Base-by-base conservation (phyloP, 2,329 filamentous ascomycete species). In the Pseudogymnoascus sp. region DNA sequence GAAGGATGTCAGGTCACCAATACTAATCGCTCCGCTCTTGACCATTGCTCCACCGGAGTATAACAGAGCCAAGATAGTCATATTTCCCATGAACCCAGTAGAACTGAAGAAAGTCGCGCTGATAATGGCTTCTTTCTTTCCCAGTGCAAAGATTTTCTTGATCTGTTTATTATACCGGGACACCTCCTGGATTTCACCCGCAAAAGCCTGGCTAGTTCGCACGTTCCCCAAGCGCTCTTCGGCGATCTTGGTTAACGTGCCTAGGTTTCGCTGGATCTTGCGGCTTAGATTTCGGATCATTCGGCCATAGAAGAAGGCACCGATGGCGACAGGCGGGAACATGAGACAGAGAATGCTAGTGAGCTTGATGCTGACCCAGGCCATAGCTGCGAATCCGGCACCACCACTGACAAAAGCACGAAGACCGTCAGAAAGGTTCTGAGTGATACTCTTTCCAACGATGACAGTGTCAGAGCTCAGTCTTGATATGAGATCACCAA, bases 171-270 rank as follows among this genome's bases (percentile, higher is more conserved):
- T 97, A 78, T 99, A 99, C 60, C 96, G 87, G 42, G 85, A 80
- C 33, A 97, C 88, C 78, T 99, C 95, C 69, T 95, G 87, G 11
- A 93, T 85, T 75, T 99, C 95, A 60, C 92, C 95, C 23, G 90
- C 93, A 74, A 99, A 99, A 13, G 95, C 93, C 76, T 99, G 95
- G 70, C 91, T 96, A 0, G 95, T 99, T 73, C 93, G 90, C 65
- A 99, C 92, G 74, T 97, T 99, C 63, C 95, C 93, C 21, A 99
- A 79, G n/a, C 95, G 87, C 76, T 99, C 96, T 78, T 99, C 96
- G 0, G 95, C 95, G 73, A 99, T 96, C 77, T 97, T 99, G 36
- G 93, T 96, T 68, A 99, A 78, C 0, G 90, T 90, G 69, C 95
- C 95, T 11, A 99, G 78, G 69, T 96, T 96, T 78, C 91, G 92